Evolutionary conservation across 768 basidiomycete species (phyloP), one percentile per base, ranked within the genome.

Genomic region (Xerocomellus chrysenteron): DNA sequence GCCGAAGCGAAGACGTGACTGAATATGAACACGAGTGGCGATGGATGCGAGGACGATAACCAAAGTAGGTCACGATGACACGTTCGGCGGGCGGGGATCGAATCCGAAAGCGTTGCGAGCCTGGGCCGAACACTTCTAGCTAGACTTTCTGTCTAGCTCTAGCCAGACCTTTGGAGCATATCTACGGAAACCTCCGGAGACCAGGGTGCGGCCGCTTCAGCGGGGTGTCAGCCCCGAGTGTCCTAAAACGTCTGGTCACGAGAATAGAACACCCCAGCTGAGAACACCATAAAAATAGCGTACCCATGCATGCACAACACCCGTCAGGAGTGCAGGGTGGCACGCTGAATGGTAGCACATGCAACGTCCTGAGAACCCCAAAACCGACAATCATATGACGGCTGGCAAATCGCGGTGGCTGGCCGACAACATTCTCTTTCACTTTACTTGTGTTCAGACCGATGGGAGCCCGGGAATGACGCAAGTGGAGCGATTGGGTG

Each of bases 401-500:
- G 36, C 14, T 37, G 14, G 14, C 5, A 17, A 37, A 13, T 37
- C 36, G 14, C 5, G n/a, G 10, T 40, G n/a, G 4, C 39, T 6
- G 16, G n/a, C n/a, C n/a, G 36, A 37, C 30, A 7, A 37, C 30
- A 7, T 16, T 36, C 35, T 36, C 35, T 13, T 10, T 39, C 17
- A 36, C 35, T 36, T 24, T 26, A 19, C 14, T 7, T 17, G 19
- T 4, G 16, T 13, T 11, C 14, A 24, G 17, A 28, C 21, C 40
- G 41, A 50, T 55, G 35, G n/a, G 28, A 12, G 42, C 48, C 48
- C 26, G 19, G 0, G 26, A 7, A 44, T 30, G 19, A 45, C 19
- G 54, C 40, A 14, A n/a, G 47, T 49, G 54, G 47, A 49, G 47
- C 47, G 47, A 49, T 55, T 2, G 26, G 9, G 33, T 30, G 52